phyloP scores from a whole-genome alignment of 768 basidiomycete genomes.

The Saitozyma podzolica region DNA sequence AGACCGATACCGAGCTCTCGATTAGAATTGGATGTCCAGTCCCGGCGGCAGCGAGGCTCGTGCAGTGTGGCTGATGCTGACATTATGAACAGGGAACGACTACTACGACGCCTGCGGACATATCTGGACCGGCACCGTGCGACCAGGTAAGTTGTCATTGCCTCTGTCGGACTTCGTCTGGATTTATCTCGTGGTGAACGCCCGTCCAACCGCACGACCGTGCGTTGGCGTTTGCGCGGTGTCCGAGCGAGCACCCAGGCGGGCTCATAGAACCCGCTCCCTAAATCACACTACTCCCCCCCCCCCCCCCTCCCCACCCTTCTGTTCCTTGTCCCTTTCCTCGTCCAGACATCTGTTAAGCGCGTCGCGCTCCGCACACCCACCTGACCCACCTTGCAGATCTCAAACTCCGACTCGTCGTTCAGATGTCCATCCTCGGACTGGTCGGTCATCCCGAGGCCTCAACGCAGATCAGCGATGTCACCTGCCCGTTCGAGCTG shows the following conservation, averaged over 20 bases:
- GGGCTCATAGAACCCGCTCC: too few species aligned
- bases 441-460: slow-evolving; percentile 60
- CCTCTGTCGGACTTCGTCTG: too few species aligned
- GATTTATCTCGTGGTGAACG: too few species aligned
- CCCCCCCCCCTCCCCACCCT: too few species aligned
- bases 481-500: slow-evolving; percentile 66
- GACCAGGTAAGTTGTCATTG: slow-evolving; percentile 34
- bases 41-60: too few species aligned
- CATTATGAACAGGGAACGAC: slow-evolving; percentile 35
- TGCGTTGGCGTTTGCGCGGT: too few species aligned
- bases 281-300: too few species aligned
- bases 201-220: too few species aligned
- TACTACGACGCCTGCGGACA: slow-evolving; percentile 50
- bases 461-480: slow-evolving; percentile 64
- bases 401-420: slow-evolving; percentile 65
- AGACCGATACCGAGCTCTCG: too few species aligned
- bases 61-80: neutral
- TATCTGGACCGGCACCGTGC: slow-evolving; percentile 42
- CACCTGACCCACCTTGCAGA: slow-evolving; percentile 21
- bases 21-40: too few species aligned
- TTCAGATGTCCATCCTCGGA: slow-evolving; percentile 72
- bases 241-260: too few species aligned
- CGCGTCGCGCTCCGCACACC: neutral
- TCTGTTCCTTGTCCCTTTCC: neutral
- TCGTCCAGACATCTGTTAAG: neutral